Percentiles rank a stretch among this genome's conserved stretches.
Conservation (phyloP, 805 yeast species). For the Kodamaea nitidulidarum region DNA sequence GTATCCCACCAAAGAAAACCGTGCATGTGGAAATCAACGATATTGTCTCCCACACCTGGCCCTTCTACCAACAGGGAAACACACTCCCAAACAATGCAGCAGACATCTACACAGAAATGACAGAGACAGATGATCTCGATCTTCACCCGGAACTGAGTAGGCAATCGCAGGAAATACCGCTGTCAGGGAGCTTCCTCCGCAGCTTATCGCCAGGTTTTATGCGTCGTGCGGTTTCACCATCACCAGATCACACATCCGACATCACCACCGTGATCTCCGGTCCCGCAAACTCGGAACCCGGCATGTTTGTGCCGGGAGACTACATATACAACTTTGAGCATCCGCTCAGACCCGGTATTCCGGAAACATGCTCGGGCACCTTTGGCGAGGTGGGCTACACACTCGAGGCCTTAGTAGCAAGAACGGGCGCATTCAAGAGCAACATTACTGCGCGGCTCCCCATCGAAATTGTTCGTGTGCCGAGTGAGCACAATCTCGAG, state of each 20-base stretch:
- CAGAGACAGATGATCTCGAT: constrained; percentile 9
- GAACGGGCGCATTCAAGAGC: constrained; percentile 84
- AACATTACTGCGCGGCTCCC: constrained; percentile 63
- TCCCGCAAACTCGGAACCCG: constrained; percentile 15
- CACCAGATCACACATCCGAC: constrained; percentile 16
- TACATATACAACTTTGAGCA: constrained; percentile 91
- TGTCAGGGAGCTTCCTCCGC: constrained; percentile 21
- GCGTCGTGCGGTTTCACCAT: constrained; percentile 29
- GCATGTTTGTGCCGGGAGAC: constrained; percentile 76
- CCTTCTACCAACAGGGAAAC: constrained; percentile 53
- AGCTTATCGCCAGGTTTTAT: constrained; percentile 25
- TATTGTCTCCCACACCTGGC: constrained; percentile 83
- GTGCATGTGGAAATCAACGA: constrained; percentile 63
- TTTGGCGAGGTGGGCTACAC: constrained; percentile 76
- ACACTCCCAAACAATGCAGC: constrained; percentile 41
- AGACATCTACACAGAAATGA: constrained; percentile 37
- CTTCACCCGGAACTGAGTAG: constrained; percentile 22
- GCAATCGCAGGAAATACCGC: not conserved
- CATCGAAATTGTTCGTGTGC: constrained; percentile 67
- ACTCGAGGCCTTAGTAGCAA: constrained; percentile 64
- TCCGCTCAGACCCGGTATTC: constrained; percentile 73
- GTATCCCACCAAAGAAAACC: constrained; percentile 84
- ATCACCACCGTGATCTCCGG: constrained; percentile 5
- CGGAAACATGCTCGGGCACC: constrained; percentile 73
- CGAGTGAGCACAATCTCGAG: constrained; percentile 74